phyloP scores from a whole-genome alignment of 2,329 filamentous ascomycete genomes.

The Phyllosticta citrichinensis region DNA sequence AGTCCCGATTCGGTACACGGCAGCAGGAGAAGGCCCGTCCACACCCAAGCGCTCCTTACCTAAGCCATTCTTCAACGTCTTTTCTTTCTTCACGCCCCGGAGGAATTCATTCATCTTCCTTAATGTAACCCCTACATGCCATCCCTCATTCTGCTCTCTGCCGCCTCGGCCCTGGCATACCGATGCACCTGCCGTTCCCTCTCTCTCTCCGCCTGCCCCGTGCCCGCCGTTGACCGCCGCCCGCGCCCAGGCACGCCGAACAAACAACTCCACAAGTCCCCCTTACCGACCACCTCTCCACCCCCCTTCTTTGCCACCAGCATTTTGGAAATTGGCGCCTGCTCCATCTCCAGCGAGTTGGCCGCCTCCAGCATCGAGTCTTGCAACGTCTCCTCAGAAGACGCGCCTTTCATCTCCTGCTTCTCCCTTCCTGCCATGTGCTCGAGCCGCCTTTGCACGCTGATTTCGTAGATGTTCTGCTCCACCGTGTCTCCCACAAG shows the following conservation, averaged over 20 bases:
- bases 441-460: conserved; percentile 64
- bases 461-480: conserved; percentile 81
- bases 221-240: conserved; percentile 20
- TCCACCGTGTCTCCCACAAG: conserved; percentile 86
- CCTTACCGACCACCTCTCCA: conserved; percentile 68
- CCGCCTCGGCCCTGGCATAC: conserved; percentile 46
- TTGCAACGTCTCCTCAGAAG: conserved; percentile 32
- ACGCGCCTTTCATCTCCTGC: conserved; percentile 2
- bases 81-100: not conserved
- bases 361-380: conserved; percentile 65
- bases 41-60: not conserved
- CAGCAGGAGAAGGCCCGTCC: no score
- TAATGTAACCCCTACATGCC: no score
- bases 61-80: not conserved
- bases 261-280: conserved; percentile 80
- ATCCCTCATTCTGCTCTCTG: conserved; percentile 32
- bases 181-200: conserved; percentile 34
- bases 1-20: not conserved
- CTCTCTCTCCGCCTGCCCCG: conserved; percentile 22
- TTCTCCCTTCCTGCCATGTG: conserved; percentile 50
- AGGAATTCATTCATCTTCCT: not conserved
- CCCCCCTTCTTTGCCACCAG: conserved; percentile 59
- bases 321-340: conserved; percentile 58
- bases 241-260: conserved; percentile 50
- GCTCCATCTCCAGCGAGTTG: conserved; percentile 74